phyloP scores from a whole-genome alignment of 73 alveolate species.

The Stentor coeruleus region DNA sequence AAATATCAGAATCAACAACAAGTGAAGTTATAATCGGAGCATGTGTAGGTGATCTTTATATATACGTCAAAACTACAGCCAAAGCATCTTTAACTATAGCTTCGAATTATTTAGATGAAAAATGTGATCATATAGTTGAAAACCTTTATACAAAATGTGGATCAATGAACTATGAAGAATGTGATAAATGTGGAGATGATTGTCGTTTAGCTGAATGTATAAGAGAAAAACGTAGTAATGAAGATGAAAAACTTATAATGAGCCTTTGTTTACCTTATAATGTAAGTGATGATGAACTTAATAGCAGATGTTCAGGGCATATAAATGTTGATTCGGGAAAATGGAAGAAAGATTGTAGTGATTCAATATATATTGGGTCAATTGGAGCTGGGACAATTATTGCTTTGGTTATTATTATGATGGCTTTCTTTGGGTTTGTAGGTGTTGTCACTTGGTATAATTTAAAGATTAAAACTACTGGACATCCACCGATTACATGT shows the following conservation, averaged over 20 bases:
- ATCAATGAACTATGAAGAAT: neutral
- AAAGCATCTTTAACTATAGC: neutral
- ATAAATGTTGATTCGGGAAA: neutral
- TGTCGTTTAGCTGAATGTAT: neutral
- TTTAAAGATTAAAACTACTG: conserved; percentile 6
- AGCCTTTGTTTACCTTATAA: conserved; percentile 2
- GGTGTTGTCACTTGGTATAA: conserved; percentile 7
- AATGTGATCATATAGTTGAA: neutral
- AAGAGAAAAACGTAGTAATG: neutral
- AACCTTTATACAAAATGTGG: conserved; percentile 20
- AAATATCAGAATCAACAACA: neutral
- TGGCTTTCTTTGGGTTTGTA: conserved; percentile 18
- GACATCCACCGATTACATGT: conserved; percentile 20
- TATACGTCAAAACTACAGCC: neutral
- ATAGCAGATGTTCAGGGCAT: neutral
- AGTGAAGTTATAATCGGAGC: conserved; percentile 9
- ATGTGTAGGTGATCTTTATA: neutral
- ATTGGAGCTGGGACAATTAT: conserved; percentile 21
- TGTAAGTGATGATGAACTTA: neutral
- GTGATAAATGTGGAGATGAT: conserved; percentile 12
- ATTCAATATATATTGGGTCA: conserved; percentile 3
- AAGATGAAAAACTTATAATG: neutral
- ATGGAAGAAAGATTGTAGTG: conserved; percentile 1
- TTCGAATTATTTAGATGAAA: neutral
- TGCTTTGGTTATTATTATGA: neutral